phyloP scores from a whole-genome alignment of 805 yeast species.

The Candida qinlingensis region DNA sequence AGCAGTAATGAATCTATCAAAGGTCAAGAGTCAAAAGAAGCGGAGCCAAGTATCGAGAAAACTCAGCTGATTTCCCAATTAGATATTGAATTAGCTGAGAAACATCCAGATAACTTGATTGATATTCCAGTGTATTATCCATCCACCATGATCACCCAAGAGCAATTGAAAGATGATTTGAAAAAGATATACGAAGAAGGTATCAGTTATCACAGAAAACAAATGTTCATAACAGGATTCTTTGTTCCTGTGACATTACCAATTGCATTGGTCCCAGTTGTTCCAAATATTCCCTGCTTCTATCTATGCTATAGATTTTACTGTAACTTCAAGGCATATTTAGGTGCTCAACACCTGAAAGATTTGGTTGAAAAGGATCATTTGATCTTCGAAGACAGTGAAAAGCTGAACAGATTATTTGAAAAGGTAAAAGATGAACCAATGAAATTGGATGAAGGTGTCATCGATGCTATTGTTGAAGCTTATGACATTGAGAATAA shows the following conservation, averaged over 20 bases:
- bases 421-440: slow-evolving; percentile 3
- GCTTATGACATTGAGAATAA: slow-evolving; percentile 41
- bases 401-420: slow-evolving; percentile 28
- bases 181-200: slow-evolving; percentile 38
- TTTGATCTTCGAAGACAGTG: slow-evolving; percentile 29
- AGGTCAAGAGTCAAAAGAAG: slow-evolving; percentile 12
- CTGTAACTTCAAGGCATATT: slow-evolving; percentile 74
- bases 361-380: slow-evolving; percentile 45
- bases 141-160: slow-evolving; percentile 26
- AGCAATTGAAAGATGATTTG: slow-evolving; percentile 34
- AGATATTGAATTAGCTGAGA: slow-evolving; percentile 10
- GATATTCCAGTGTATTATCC: slow-evolving; percentile 51
- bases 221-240: slow-evolving; percentile 46
- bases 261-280: slow-evolving; percentile 71
- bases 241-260: slow-evolving; percentile 79
- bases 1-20: slow-evolving; percentile 9
- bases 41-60: slow-evolving; percentile 11
- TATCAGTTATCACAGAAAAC: slow-evolving; percentile 47
- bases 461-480: slow-evolving; percentile 40
- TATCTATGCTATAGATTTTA: slow-evolving; percentile 76
- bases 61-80: slow-evolving; percentile 6
- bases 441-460: slow-evolving; percentile 40
- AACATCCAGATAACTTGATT: slow-evolving; percentile 23
- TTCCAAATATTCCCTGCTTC: slow-evolving; percentile 91
- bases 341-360: slow-evolving; percentile 67